Conservation (phyloP, 2,329 filamentous ascomycete genomes). For the Pseudogymnoascus destructans region DNA sequence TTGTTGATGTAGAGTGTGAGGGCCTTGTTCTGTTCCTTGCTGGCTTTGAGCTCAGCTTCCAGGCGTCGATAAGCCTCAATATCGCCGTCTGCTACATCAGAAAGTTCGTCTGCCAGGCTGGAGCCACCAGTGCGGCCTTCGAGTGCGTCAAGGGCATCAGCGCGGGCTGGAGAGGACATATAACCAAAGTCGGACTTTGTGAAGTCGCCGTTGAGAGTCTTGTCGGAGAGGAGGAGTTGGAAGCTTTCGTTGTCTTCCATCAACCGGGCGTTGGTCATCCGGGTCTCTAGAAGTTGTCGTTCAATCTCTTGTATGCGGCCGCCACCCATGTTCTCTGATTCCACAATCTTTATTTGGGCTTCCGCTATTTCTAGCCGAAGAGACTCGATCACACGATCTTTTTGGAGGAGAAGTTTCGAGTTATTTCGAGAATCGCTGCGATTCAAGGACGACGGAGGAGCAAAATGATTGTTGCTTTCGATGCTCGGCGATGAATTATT, state of each 20-base stretch:
- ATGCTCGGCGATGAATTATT: constrained; percentile 51
- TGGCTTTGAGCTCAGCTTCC: constrained; percentile 63
- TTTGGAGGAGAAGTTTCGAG: constrained; percentile 82
- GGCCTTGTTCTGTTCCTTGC: constrained; percentile 93
- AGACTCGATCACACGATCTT: constrained; percentile 91
- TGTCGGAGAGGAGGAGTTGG: constrained; percentile 84
- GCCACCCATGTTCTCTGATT: constrained; percentile 85
- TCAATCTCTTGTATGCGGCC: constrained; percentile 84
- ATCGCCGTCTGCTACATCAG: constrained; percentile 52
- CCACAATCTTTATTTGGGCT: constrained; percentile 86
- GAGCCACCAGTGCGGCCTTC: constrained; percentile 41
- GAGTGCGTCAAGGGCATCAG: constrained; percentile 50
- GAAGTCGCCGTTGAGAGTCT: constrained; percentile 91
- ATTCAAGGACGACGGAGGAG: constrained; percentile 70
- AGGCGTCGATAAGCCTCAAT: constrained; percentile 50
- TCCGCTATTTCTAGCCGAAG: constrained; percentile 86
- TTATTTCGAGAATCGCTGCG: constrained; percentile 82
- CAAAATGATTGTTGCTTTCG: constrained; percentile 61
- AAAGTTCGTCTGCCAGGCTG: constrained; percentile 79
- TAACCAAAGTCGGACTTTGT: constrained; percentile 69
- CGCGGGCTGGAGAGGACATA: constrained; percentile 43
- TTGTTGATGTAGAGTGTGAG: constrained; percentile 97
- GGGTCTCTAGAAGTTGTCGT: constrained; percentile 74
- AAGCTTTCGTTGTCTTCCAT: constrained; percentile 99
- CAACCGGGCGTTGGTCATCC: constrained; percentile 87